Evolutionary conservation across 2,329 filamentous ascomycete genomes (phyloP).

Genomic region (Sordariomycetes sp.): DNA sequence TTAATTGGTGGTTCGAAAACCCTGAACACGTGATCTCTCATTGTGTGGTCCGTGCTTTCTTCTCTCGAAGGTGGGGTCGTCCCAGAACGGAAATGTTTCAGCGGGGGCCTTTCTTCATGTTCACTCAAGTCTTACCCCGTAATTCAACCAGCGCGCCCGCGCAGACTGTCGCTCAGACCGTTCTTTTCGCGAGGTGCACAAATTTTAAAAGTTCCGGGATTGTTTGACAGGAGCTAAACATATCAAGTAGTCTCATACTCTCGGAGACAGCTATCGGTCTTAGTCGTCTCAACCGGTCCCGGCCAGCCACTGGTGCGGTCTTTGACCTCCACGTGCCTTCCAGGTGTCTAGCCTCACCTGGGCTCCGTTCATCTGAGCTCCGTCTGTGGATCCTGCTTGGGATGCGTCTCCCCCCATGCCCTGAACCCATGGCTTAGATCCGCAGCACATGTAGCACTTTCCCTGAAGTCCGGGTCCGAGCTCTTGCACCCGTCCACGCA

Average conservation of each 20-base stretch:
- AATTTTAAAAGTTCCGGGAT: too few species aligned
- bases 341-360: not conserved
- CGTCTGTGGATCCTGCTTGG: not conserved
- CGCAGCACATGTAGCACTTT: not conserved
- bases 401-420: not conserved
- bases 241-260: too few species aligned
- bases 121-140: too few species aligned
- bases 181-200: too few species aligned
- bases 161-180: too few species aligned
- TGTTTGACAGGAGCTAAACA: too few species aligned
- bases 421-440: not conserved
- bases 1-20: conserved; percentile 2
- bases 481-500: not conserved
- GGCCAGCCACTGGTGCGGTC: too few species aligned
- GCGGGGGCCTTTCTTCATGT: too few species aligned
- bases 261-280: too few species aligned
- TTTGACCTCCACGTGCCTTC: too few species aligned
- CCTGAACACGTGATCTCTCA: conserved; percentile 2
- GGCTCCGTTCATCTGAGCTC: not conserved
- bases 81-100: not conserved
- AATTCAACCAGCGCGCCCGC: too few species aligned
- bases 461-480: not conserved
- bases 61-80: not conserved
- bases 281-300: too few species aligned
- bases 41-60: not conserved